Base-by-base conservation (phyloP, 73 alveolate species). In the Paramecium pentaurelia region DNA sequence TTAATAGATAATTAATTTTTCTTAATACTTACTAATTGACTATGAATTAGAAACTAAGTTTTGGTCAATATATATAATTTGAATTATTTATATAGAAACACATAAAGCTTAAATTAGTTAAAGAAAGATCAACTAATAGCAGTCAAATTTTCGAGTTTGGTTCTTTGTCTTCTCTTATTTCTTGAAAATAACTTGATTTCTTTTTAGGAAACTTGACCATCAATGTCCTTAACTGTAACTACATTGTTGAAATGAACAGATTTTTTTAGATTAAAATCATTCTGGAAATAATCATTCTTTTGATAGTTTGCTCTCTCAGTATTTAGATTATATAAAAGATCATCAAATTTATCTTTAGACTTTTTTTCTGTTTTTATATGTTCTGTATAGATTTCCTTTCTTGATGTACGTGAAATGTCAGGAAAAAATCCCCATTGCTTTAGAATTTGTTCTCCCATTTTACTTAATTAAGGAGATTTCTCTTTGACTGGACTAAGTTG, bases 341-440 rank as follows among this genome's bases (percentile, higher is more conserved):
- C 47, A 28, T 54, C 36, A 54, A 54, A 54, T 54, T 54, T 54
- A 54, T 54, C 70, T 22, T 64, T 64, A 34, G 12, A 32, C 42
- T 27, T 64, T 34, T 34, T 64, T 32, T 64, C 84, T 64, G 51
- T 8, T 64, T 64, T 64, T 6, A 64, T 25, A 18, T 54, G 70
- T 18, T 54, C 70, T 54, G 84, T 64, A 64, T 32, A 1, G 5
- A 16, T 28, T 32, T 27, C 84, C 28, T 64, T 64, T 28, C 84
- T 28, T 12, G 84, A 14, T 32, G 51, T 64, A 32, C 10, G 8
- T 10, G 47, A 28, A 12, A 64, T 10, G 28, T 64, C 84, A 32
- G 84, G 84, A 32, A 64, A 64, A 64, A 64, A 64, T 32, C 84
- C 84, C 84, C 84, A 64, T 12, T 64, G 2, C 84, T 64, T 64